Conservation (phyloP, 2,329 filamentous ascomycete species). For the Fusarium sulawesiense region DNA sequence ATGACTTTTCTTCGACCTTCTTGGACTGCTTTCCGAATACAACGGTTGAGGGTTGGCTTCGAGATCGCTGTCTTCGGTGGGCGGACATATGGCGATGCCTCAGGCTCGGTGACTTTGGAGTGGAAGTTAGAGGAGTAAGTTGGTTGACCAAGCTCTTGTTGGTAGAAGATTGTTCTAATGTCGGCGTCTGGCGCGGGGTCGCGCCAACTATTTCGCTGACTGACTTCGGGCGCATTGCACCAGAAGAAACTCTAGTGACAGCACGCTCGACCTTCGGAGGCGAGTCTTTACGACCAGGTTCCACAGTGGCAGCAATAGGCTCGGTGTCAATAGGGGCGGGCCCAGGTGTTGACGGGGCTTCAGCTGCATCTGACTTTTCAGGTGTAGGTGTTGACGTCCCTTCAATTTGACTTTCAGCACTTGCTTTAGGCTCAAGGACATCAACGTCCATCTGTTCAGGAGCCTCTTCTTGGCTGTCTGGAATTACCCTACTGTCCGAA, state of each 20-base stretch:
- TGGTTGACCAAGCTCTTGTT: constrained; percentile 50
- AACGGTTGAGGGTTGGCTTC: constrained; percentile 77
- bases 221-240: constrained; percentile 76
- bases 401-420: constrained; percentile 24
- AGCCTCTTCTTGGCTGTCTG: constrained; percentile 51
- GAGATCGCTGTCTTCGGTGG: constrained; percentile 67
- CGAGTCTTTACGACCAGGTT: constrained; percentile 32
- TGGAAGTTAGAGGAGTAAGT: constrained; percentile 57
- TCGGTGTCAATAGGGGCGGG: neutral
- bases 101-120: constrained; percentile 56
- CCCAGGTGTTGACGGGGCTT: constrained; percentile 23
- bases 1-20: constrained; percentile 60
- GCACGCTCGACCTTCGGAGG: constrained; percentile 60
- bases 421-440: constrained; percentile 39
- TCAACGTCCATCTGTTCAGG: constrained; percentile 53
- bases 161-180: constrained; percentile 50
- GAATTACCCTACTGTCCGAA: constrained; percentile 45
- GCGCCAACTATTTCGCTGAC: constrained; percentile 78
- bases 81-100: constrained; percentile 45
- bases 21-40: constrained; percentile 78
- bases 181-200: constrained; percentile 54
- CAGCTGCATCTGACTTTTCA: constrained; percentile 19
- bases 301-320: neutral
- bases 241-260: constrained; percentile 76
- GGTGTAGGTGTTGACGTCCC: neutral